These are phyloP conservation scores for Sclerotinia nivalis DNA, from an alignment of 2,329 filamentous ascomycete genomes.

Conservation along the genomic window DNA sequence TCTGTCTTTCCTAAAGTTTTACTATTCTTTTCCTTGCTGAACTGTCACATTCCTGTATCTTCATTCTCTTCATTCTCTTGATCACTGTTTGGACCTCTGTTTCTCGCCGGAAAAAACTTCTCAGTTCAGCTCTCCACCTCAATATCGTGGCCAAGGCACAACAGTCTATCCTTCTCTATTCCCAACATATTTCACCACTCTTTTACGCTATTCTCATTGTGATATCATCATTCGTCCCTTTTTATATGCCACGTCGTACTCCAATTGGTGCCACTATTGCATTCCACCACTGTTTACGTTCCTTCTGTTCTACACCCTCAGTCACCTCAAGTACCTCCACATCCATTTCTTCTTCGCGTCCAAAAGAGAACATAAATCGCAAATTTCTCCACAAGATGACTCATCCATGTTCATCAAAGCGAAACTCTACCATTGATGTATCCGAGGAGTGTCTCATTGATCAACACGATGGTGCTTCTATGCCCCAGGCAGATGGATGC, in stretches of 20 bases:
- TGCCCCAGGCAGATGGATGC: conserved; percentile 23
- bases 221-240: conserved; percentile 1
- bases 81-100: not conserved
- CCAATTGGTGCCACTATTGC: conserved; percentile 26
- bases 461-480: conserved; percentile 17
- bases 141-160: not conserved
- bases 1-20: not conserved
- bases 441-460: not conserved
- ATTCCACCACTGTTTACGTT: conserved; percentile 40
- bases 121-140: not conserved
- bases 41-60: not conserved
- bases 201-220: not conserved
- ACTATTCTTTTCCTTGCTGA: not conserved
- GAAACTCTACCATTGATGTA: not conserved
- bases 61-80: not conserved
- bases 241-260: conserved; percentile 22
- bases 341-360: conserved; percentile 3
- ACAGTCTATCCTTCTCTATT: not conserved
- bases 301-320: conserved; percentile 33
- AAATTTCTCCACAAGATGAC: conserved; percentile 12
- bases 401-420: conserved; percentile 5
- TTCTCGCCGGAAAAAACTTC: not conserved
- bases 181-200: not conserved
- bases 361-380: conserved; percentile 1
- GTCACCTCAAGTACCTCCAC: conserved; percentile 5